A percentile compares a stretch with the other conserved stretches of the same genome.
Evolutionary conservation across 2,329 filamentous ascomycete genomes (phyloP).

Genomic region (Raffaelea ambrosiae): DNA sequence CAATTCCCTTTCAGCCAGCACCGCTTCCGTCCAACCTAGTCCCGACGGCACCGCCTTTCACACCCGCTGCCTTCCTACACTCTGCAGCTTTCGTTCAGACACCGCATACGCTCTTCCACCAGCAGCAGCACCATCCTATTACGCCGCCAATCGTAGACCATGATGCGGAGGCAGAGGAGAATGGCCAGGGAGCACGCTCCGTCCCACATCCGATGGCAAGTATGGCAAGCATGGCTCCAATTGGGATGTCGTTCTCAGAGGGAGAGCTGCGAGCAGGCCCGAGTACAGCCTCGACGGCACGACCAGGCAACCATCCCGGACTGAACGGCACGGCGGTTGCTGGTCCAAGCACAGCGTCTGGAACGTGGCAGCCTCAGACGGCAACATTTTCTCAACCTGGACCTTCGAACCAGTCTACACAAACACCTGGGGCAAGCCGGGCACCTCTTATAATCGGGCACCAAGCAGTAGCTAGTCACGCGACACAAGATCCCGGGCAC

Average conservation of each 20-base stretch:
- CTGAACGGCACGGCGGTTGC: background rate
- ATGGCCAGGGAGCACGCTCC: background rate
- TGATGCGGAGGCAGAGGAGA: background rate
- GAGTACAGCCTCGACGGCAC: too few species aligned
- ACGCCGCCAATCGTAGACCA: background rate
- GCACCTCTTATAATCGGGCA: too few species aligned
- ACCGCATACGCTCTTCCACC: too few species aligned
- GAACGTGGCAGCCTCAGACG: background rate
- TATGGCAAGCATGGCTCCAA: background rate
- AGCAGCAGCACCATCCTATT: too few species aligned
- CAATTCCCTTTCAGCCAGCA: slow-evolving; percentile 1
- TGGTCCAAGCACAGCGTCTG: slow-evolving; percentile 1
- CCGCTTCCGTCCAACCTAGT: background rate
- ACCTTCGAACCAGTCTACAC: too few species aligned
- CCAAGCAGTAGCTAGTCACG: too few species aligned
- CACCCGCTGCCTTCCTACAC: slow-evolving; percentile 1
- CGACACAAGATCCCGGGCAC: too few species aligned
- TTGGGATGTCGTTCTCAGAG: background rate
- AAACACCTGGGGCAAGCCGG: background rate
- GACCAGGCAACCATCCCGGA: too few species aligned
- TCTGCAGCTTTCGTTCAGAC: background rate
- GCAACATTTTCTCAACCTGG: too few species aligned
- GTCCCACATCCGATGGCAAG: background rate
- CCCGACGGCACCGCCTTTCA: slow-evolving; percentile 4
- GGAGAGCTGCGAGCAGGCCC: background rate